Percentiles rank a stretch among this genome's conserved stretches.
Conservation (phyloP, 2,329 filamentous ascomycete species). For the Penicillium sp. region DNA sequence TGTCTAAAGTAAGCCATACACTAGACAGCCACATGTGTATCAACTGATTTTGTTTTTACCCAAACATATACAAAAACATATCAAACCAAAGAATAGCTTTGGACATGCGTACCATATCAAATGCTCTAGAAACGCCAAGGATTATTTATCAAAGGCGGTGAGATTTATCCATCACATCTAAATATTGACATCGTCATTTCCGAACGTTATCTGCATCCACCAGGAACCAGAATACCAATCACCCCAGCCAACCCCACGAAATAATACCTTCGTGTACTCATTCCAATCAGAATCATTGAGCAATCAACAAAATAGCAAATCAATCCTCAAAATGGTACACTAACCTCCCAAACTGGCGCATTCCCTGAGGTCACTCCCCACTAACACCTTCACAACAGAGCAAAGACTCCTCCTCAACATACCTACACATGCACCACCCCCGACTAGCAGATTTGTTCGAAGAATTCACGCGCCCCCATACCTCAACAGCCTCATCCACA, state of each 20-base stretch:
- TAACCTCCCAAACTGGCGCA: neutral
- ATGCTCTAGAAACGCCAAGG: too few relatives aligned
- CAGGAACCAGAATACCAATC: neutral
- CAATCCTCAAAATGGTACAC: neutral
- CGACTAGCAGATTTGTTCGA: constrained; percentile 52
- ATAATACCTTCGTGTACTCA: neutral
- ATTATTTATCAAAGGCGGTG: neutral
- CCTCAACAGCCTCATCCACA: constrained; percentile 24
- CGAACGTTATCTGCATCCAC: too few relatives aligned
- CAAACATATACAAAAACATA: too few relatives aligned
- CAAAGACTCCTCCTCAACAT: constrained; percentile 51
- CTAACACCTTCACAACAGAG: constrained; percentile 35
- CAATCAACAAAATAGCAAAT: neutral
- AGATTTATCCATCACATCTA: neutral
- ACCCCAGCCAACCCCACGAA: neutral
- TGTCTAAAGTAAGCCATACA: too few relatives aligned
- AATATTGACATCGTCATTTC: neutral
- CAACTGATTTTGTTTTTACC: too few relatives aligned
- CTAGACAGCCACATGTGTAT: too few relatives aligned
- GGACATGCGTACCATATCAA: too few relatives aligned
- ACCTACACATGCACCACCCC: constrained; percentile 51
- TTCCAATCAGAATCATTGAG: neutral
- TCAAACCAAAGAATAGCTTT: too few relatives aligned
- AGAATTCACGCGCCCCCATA: constrained; percentile 50
- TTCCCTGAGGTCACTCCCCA: neutral